These are phyloP conservation scores for Hortiboletus campestris DNA, from an alignment of 768 basidiomycete genomes.

Conservation along the genomic window DNA sequence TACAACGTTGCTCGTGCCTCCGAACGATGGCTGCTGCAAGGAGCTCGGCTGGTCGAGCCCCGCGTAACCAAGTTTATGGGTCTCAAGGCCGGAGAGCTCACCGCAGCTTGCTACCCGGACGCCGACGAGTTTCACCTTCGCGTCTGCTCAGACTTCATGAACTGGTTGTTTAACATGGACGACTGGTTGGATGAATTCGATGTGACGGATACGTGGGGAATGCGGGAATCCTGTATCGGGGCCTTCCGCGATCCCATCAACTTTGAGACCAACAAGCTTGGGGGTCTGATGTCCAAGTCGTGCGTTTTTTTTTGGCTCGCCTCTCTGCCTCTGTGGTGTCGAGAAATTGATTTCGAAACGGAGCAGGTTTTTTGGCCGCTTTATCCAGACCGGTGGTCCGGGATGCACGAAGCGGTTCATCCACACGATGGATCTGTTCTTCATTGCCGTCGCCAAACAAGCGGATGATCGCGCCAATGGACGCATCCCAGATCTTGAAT, in stretches of 20 bases:
- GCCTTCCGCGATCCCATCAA: constrained; percentile 30
- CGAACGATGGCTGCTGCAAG: constrained; percentile 35
- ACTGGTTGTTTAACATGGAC: constrained; percentile 42
- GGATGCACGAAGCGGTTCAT: constrained; percentile 42
- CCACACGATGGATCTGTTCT: constrained; percentile 40
- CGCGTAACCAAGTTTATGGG: constrained; percentile 44
- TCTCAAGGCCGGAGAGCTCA: constrained; percentile 64
- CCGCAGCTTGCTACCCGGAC: constrained; percentile 61
- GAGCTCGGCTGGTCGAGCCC: constrained; percentile 30
- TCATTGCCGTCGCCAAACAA: constrained; percentile 42
- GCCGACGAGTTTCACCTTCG: constrained; percentile 56
- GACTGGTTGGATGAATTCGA: constrained; percentile 42
- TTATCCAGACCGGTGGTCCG: constrained; percentile 36
- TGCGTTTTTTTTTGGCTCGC: constrained; percentile 17
- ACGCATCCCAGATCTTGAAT: constrained; percentile 44
- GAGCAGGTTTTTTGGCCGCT: constrained; percentile 38
- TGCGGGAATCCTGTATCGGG: constrained; percentile 30
- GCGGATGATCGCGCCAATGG: constrained; percentile 41
- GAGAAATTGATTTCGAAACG: constrained; percentile 4
- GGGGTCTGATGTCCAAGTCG: constrained; percentile 35
- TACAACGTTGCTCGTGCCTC: constrained; percentile 37
- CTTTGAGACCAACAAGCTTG: constrained; percentile 27
- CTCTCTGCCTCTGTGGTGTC: not conserved
- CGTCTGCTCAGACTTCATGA: constrained; percentile 67
- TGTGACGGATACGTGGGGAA: constrained; percentile 28